These are phyloP conservation scores for Diplodia mutila DNA, from an alignment of 2,329 filamentous ascomycete genomes.

Conservation along the genomic window DNA sequence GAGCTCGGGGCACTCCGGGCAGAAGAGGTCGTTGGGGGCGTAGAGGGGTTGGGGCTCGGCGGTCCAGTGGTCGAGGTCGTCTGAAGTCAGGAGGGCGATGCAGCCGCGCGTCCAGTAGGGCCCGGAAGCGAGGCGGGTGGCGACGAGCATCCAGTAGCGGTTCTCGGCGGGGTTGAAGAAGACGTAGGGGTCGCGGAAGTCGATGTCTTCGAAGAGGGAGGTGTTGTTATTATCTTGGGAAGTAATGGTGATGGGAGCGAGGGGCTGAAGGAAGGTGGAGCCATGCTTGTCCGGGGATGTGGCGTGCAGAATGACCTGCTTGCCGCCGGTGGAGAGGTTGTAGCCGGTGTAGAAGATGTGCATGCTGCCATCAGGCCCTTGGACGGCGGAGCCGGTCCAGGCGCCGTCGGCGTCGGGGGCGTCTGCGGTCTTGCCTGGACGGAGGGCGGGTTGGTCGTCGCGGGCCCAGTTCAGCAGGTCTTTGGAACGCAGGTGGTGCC, in stretches of 20 bases:
- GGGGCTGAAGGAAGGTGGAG: constrained; percentile 33
- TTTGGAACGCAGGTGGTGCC: constrained; percentile 38
- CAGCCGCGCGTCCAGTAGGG: constrained; percentile 44
- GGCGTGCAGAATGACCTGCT: constrained; percentile 41
- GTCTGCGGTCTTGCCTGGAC: constrained; percentile 29
- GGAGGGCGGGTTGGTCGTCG: constrained; percentile 33
- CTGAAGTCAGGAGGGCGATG: constrained; percentile 43
- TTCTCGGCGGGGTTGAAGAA: constrained; percentile 39
- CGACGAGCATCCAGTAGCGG: constrained; percentile 46
- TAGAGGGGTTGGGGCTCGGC: constrained; percentile 39
- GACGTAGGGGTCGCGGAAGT: constrained; percentile 45
- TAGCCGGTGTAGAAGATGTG: constrained; percentile 47
- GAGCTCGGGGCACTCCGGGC: constrained; percentile 45
- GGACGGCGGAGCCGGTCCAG: constrained; percentile 43
- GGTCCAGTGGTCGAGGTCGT: constrained; percentile 39
- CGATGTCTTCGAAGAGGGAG: constrained; percentile 39
- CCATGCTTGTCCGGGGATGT: constrained; percentile 36
- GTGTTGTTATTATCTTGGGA: no score
- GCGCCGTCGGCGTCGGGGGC: constrained; percentile 40
- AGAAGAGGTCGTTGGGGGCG: constrained; percentile 43
- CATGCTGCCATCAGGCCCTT: constrained; percentile 39
- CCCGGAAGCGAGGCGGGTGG: constrained; percentile 38
- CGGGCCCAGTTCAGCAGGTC: constrained; percentile 40
- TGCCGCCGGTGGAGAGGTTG: constrained; percentile 36
- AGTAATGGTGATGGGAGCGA: constrained; percentile 32